Evolutionary conservation across 1,284 basidiomycete genomes (phyloP).

Genomic region (Ceratobasidium sp.): DNA sequence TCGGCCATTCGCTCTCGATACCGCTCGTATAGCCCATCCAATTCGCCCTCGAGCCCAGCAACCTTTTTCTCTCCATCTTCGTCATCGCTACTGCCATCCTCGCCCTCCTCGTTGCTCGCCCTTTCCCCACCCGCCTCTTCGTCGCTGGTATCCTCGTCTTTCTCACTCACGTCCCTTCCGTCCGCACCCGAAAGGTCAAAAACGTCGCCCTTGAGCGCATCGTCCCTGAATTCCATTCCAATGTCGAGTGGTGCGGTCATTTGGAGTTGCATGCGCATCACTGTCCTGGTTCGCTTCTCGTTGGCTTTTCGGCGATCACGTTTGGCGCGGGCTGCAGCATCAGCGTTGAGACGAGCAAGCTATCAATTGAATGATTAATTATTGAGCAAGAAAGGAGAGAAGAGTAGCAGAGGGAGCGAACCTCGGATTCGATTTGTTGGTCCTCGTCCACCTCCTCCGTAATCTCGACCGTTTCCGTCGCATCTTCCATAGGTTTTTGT

Average conservation of each 20-base stretch:
- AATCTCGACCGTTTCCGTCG: constrained; percentile 82
- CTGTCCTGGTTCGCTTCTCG: constrained; percentile 88
- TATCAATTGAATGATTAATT: constrained; percentile 56
- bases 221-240: constrained; percentile 88
- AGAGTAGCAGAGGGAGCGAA: constrained; percentile 56
- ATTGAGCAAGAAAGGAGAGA: background rate
- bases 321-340: constrained; percentile 79
- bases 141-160: constrained; percentile 64
- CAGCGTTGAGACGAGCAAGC: constrained; percentile 87
- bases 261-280: constrained; percentile 95
- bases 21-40: constrained; percentile 90
- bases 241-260: constrained; percentile 98
- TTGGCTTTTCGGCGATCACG: constrained; percentile 90
- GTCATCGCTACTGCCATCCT: constrained; percentile 64
- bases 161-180: constrained; percentile 56
- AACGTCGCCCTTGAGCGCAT: constrained; percentile 78
- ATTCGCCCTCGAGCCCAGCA: constrained; percentile 80
- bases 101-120: constrained; percentile 53
- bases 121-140: constrained; percentile 55
- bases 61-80: constrained; percentile 79
- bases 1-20: constrained; percentile 88
- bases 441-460: constrained; percentile 87
- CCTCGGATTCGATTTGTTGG: constrained; percentile 88
- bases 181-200: constrained; percentile 56
- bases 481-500: constrained; percentile 76